Evolutionary conservation across 2,329 filamentous ascomycete genomes (phyloP).

Genomic region (Verticillium isaacii): DNA sequence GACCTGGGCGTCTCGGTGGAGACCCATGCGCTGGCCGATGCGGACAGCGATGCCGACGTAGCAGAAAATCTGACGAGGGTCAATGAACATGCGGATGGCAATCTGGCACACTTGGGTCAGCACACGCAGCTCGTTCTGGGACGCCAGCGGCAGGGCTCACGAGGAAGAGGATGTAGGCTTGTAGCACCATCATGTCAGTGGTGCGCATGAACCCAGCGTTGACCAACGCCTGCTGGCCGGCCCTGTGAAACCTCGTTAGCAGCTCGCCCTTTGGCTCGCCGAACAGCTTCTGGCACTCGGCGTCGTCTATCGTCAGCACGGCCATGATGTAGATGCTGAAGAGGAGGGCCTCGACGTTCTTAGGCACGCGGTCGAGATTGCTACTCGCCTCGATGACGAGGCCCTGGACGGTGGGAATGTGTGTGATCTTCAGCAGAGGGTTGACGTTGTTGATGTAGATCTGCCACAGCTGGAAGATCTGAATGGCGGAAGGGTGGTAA

Average conservation of each 20-base stretch:
- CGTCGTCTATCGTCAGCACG: slow-evolving; percentile 52
- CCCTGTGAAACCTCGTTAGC: slow-evolving; percentile 49
- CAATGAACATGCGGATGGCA: slow-evolving; percentile 50
- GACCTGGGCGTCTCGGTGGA: slow-evolving; percentile 58
- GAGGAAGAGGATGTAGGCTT: slow-evolving; percentile 64
- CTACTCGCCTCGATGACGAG: slow-evolving; percentile 59
- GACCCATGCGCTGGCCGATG: slow-evolving; percentile 62
- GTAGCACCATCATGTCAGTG: slow-evolving; percentile 59
- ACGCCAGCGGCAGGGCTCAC: slow-evolving; percentile 34
- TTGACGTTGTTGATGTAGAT: slow-evolving; percentile 67
- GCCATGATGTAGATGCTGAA: slow-evolving; percentile 61
- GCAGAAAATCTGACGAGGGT: slow-evolving; percentile 56
- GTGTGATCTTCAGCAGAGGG: slow-evolving; percentile 63
- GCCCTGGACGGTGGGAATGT: slow-evolving; percentile 61
- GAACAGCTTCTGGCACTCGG: slow-evolving; percentile 46
- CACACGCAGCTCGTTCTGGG: not conserved
- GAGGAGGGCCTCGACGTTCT: slow-evolving; percentile 61
- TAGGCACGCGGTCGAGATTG: slow-evolving; percentile 47
- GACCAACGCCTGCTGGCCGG: slow-evolving; percentile 59
- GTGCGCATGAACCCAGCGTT: slow-evolving; percentile 64
- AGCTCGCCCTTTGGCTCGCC: slow-evolving; percentile 47
- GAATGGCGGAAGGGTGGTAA: slow-evolving; percentile 49
- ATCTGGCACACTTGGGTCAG: slow-evolving; percentile 14
- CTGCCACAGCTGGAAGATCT: slow-evolving; percentile 64
- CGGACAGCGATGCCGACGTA: slow-evolving; percentile 63